Evolutionary conservation across 2,329 filamentous ascomycete species (phyloP).

Genomic region (Colletotrichum sp.): DNA sequence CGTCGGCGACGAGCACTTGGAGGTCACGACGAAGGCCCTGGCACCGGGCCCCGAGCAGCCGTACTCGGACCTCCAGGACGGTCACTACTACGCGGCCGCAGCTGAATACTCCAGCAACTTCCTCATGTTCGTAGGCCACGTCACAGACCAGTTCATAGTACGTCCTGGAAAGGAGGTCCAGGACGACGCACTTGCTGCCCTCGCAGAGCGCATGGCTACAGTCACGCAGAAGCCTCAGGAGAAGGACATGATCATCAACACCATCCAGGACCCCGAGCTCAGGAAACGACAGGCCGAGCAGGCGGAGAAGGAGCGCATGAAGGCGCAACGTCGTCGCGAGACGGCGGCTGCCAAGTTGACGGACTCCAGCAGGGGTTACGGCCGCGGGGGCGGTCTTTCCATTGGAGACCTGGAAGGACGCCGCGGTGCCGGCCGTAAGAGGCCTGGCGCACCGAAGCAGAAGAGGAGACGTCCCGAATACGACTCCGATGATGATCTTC

Average conservation of each 20-base stretch:
- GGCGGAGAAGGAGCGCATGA: conserved; percentile 75
- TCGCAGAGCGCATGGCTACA: conserved; percentile 71
- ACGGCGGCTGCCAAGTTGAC: conserved; percentile 67
- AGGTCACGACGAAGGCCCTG: conserved; percentile 73
- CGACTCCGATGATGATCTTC: conserved; percentile 78
- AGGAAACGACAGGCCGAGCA: conserved; percentile 76
- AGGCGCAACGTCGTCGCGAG: conserved; percentile 69
- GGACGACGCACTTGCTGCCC: conserved; percentile 73
- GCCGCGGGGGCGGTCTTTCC: conserved; percentile 64
- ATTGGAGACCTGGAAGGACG: conserved; percentile 73
- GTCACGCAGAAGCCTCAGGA: conserved; percentile 62
- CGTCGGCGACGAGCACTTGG: conserved; percentile 78
- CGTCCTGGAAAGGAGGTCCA: conserved; percentile 70
- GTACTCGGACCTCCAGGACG: conserved; percentile 72
- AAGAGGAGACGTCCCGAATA: conserved; percentile 68
- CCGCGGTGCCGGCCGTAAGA: conserved; percentile 58
- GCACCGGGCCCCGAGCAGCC: conserved; percentile 65
- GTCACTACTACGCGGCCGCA: conserved; percentile 77
- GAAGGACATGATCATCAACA: conserved; percentile 71
- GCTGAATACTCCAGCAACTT: conserved; percentile 72
- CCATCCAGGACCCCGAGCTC: conserved; percentile 76
- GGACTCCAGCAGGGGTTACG: conserved; percentile 56
- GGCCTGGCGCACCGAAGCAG: conserved; percentile 53
- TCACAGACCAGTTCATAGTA: conserved; percentile 75
- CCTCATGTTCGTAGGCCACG: conserved; percentile 76